phyloP scores from a whole-genome alignment of 2,329 filamentous ascomycete species.

The Geosmithia morbida region DNA sequence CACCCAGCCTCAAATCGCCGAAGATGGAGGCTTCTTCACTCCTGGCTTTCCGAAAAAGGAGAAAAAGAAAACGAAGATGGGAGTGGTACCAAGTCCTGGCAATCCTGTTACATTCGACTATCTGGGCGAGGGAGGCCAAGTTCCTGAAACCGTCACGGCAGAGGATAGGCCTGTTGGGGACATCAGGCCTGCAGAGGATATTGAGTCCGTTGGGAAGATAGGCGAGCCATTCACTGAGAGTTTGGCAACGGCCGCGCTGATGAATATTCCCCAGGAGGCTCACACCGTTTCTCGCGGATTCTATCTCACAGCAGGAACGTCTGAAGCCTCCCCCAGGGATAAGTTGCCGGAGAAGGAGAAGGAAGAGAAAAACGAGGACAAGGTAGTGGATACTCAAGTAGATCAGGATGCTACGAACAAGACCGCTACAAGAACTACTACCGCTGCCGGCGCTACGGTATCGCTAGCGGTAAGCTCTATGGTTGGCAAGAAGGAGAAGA shows the following conservation, averaged over 20 bases:
- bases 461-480: slow-evolving; percentile 19
- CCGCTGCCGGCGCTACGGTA: slow-evolving; percentile 14
- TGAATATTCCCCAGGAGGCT: not conserved
- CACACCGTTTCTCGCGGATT: not conserved
- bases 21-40: not conserved
- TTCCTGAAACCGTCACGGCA: not conserved
- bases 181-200: too few relatives aligned
- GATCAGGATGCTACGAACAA: not conserved
- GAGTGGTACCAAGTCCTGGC: not conserved
- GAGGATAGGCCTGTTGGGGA: not conserved
- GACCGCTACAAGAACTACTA: slow-evolving; percentile 6
- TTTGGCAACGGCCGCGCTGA: too few relatives aligned
- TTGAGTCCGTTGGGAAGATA: too few relatives aligned
- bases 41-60: slow-evolving; percentile 12
- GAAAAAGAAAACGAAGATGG: slow-evolving; percentile 15
- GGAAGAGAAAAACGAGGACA: not conserved
- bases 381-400: not conserved
- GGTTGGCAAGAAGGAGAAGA: not conserved
- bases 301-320: too few relatives aligned
- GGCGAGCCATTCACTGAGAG: too few relatives aligned
- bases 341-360: not conserved
- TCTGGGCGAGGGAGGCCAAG: not conserved
- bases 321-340: too few relatives aligned
- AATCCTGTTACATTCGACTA: not conserved
- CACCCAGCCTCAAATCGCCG: not conserved